Conservation (phyloP, 441 rosid genomes). For the Populus hybrid region DNA sequence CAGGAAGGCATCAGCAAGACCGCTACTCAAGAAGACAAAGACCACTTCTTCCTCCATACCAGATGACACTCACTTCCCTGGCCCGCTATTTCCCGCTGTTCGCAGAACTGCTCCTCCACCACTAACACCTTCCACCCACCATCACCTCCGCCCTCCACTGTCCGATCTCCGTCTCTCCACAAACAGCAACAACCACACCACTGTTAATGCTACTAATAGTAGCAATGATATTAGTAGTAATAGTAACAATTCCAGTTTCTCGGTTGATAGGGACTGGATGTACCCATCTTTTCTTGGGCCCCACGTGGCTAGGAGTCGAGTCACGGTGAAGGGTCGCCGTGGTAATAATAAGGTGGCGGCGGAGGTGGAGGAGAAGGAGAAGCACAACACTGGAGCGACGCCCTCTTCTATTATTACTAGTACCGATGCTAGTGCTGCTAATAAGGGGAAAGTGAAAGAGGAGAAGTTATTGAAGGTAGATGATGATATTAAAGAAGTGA, state of each 20-base stretch:
- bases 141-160: conserved; percentile 2
- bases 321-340: conserved; percentile 29
- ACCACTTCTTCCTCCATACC: conserved; percentile 27
- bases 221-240: neutral
- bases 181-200: neutral
- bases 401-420: neutral
- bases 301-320: conserved; percentile 41
- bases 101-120: conserved; percentile 36
- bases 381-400: conserved; percentile 5
- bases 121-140: neutral
- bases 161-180: conserved; percentile 40
- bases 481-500: conserved; percentile 23
- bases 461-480: conserved; percentile 2
- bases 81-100: conserved; percentile 57
- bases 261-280: conserved; percentile 56
- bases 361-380: neutral
- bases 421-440: neutral
- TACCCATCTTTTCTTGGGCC: conserved; percentile 65
- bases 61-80: conserved; percentile 45
- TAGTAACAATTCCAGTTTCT: conserved; percentile 16
- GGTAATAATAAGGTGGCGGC: neutral
- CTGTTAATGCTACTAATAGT: neutral
- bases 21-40: conserved; percentile 51
- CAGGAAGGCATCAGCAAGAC: conserved; percentile 43
- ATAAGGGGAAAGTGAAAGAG: conserved; percentile 6